Evolutionary conservation across 495 filamentous ascomycete species (phyloP), one percentile per base, ranked within the genome.

Genomic region (Penicillium salamii): DNA sequence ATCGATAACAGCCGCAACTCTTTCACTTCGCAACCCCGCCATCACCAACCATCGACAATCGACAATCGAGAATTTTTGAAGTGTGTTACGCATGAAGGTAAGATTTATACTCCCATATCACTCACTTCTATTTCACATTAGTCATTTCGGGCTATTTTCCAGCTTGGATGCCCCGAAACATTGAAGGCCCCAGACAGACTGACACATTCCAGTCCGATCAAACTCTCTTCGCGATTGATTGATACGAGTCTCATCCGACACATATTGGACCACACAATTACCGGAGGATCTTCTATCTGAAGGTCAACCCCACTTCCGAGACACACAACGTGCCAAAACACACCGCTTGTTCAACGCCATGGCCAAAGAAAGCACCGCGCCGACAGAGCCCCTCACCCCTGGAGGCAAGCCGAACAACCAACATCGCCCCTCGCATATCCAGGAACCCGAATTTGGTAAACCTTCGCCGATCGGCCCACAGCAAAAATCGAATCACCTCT

Each of bases 391-490:
- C n/a, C 49, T 61, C 28, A 70, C 67, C 20, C 68, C 69, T 3
- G 42, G 26, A 31, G 53, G 54, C 26, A 65, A 56, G 24, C 60
- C 63, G 20, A 59, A 64, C 20, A 59, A 65, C 23, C 57, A 67
- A n/a, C 39, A 57, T 18, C 59, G 53, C 20, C 39, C 62, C 18
- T 38, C 61, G 7, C 32, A 59, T 23, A 45, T 58, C 15, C 57
- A 67, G 3, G 62, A 77, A 32, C 77, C 79, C 31, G 77, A 85
- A 57, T 85, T 85, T 53, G 82, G 82, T 21, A 79, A 79, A 52
- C 67, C 81, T 2, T 84, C 72, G n/a, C 69, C 72, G 24, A 58
- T 76, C 53, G 63, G 82, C 50, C 49, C 74, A 15, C 68, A 74
- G 12, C 56, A 66, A 12, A 69, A 62, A 24, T 66, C 76, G 3